Percentiles rank a stretch among this genome's conserved stretches.
Conservation (phyloP, 495 filamentous ascomycete species). For the Penicillium lagena region DNA sequence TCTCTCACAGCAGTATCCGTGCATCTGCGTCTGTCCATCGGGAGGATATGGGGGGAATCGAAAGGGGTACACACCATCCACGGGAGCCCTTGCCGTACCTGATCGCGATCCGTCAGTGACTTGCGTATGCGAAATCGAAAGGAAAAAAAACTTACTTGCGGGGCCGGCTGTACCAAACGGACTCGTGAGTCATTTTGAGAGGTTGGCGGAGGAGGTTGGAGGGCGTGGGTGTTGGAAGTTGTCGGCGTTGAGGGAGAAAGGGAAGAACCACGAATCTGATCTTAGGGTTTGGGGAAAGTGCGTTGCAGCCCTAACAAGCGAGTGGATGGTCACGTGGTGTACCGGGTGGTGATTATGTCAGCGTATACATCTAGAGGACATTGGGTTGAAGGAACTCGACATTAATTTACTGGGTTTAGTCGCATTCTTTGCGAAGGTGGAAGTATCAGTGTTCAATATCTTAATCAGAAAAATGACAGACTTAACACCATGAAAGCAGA, state of each 20-base stretch:
- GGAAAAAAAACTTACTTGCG: constrained; percentile 56
- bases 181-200: constrained; percentile 93
- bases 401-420: too few relatives aligned
- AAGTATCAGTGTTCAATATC: too few relatives aligned
- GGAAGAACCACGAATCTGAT: background rate
- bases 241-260: constrained; percentile 32
- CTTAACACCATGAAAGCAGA: too few relatives aligned
- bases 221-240: constrained; percentile 30
- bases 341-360: too few relatives aligned
- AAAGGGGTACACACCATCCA: constrained; percentile 58
- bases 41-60: background rate
- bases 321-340: constrained; percentile 4
- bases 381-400: too few relatives aligned
- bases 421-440: too few relatives aligned
- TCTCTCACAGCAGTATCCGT: background rate
- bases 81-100: constrained; percentile 84
- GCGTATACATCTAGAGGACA: too few relatives aligned
- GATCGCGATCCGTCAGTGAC: constrained; percentile 2
- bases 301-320: constrained; percentile 30
- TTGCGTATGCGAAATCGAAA: constrained; percentile 1
- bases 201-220: constrained; percentile 29
- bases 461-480: too few relatives aligned
- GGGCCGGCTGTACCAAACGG: constrained; percentile 98
- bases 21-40: constrained; percentile 5
- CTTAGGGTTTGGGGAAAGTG: constrained; percentile 27